These are phyloP conservation scores for Aspergillus ellipticus DNA, from an alignment of 495 filamentous ascomycete species.

Conservation along the genomic window DNA sequence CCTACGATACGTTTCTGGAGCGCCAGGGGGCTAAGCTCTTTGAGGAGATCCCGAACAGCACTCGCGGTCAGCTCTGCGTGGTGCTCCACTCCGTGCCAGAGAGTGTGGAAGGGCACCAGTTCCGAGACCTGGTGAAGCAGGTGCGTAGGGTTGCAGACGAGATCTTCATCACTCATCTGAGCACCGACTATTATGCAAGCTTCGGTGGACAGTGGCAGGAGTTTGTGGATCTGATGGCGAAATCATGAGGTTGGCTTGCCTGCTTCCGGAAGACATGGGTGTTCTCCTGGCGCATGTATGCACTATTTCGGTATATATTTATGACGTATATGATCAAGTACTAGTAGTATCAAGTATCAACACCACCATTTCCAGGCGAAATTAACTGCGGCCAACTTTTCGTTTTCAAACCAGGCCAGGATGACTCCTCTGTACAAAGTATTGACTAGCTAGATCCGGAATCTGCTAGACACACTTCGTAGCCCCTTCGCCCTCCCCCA, in stretches of 20 bases:
- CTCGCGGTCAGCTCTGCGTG: conserved; percentile 32
- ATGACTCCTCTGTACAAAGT: too few species aligned
- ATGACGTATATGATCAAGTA: too few species aligned
- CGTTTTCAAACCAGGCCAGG: too few species aligned
- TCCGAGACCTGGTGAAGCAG: conserved; percentile 34
- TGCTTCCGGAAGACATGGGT: too few species aligned
- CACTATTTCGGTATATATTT: too few species aligned
- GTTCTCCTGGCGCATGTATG: too few species aligned
- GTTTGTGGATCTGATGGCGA: conserved; percentile 40
- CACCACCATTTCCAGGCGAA: too few species aligned
- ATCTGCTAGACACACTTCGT: too few species aligned
- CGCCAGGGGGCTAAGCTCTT: conserved; percentile 32
- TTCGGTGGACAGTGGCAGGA: conserved; percentile 41
- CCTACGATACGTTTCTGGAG: conserved; percentile 40
- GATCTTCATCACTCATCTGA: conserved; percentile 44
- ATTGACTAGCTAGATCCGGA: too few species aligned
- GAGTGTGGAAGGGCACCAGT: conserved; percentile 24
- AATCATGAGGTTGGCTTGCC: conserved; percentile 11
- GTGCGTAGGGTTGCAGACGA: conserved; percentile 35
- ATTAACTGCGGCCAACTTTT: too few species aligned
- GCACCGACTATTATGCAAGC: conserved; percentile 41
- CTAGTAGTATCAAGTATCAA: too few species aligned
- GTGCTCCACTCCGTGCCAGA: conserved; percentile 45
- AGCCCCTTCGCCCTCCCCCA: too few species aligned
- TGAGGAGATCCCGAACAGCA: conserved; percentile 29